Percentiles rank a stretch among this genome's conserved stretches.
Evolutionary conservation across 495 filamentous ascomycete species (phyloP).

Genomic region (Podospora conica): DNA sequence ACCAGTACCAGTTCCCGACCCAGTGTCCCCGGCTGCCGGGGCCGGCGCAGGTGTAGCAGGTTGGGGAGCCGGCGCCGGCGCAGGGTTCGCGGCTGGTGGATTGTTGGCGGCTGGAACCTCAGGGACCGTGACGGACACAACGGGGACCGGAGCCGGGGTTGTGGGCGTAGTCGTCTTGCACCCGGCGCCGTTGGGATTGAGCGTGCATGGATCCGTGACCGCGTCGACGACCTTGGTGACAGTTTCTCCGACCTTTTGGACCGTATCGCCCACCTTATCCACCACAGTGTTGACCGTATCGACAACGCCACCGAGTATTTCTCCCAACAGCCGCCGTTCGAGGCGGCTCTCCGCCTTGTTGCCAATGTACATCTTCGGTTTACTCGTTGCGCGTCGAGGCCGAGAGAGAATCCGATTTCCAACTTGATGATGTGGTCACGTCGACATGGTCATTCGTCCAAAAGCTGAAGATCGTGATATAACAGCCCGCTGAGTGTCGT

Average conservation of each 20-base stretch:
- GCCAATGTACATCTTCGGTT: slow-evolving; percentile 1
- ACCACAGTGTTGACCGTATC: not conserved
- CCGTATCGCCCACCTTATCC: not conserved
- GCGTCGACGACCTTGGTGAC: not conserved
- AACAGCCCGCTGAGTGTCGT: not conserved
- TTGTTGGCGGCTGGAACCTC: not conserved
- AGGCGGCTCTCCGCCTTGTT: not conserved
- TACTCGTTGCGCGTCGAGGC: not conserved
- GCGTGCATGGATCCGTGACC: not conserved
- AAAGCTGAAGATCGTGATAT: not conserved
- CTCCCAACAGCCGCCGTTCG: not conserved
- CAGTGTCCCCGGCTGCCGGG: not conserved
- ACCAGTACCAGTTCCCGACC: slow-evolving; percentile 5
- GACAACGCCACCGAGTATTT: not conserved
- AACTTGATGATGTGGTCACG: not conserved
- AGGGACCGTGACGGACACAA: not conserved
- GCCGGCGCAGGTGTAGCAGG: not conserved
- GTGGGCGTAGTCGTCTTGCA: slow-evolving; percentile 4
- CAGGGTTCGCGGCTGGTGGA: not conserved
- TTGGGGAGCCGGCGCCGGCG: not conserved
- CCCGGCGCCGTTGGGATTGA: not conserved
- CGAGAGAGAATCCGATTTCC: not conserved
- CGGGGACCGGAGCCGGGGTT: slow-evolving; percentile 3
- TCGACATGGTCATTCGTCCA: slow-evolving; percentile 3
- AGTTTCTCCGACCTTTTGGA: not conserved